Evolutionary conservation across 768 basidiomycete genomes (phyloP), one percentile per base, ranked within the genome.

Genomic region (Phlegmacium glaucopus): DNA sequence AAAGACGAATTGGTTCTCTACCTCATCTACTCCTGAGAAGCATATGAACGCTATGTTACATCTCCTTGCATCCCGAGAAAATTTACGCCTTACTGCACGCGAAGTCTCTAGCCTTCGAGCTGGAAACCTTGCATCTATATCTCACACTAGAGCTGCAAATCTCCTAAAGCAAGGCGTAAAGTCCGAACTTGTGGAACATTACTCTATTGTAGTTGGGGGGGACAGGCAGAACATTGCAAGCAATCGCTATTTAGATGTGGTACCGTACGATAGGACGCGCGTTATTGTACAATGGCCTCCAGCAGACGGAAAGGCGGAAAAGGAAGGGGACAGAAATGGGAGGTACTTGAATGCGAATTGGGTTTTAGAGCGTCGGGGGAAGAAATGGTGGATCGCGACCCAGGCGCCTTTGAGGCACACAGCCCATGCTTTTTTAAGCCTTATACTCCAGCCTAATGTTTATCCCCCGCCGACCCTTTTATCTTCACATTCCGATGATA

Each of bases 321-420:
- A 6, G 9, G 52, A 46, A 12, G 47, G 46, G 9, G 26, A 22
- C 10, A 44, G 47, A 22, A 48, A 58, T 15, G 76, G 76, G 10
- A 67, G 78, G 40, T 94, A 94, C 62, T 61, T 94, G 29, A 93
- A 94, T 57, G 92, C 86, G 11, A 90, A 78, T 58, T 93, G 90
- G 86, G 83, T 93, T n/a, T 71, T 76, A 38, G 92, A 94, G 60
- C 66, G 73, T 22, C 76, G 70, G 42, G 87, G 91, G 6, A 75
- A 75, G 27, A 87, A 82, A 57, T 83, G 80, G 80, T 91, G 90
- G 87, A 87, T 94, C 48, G 89, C 90, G 3, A 77, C 88, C 0
- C 91, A 94, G 60, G 92, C 91, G 0, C 90, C 92, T 1, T 66
- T 91, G 28, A 79, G 75, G 4, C 61, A 70, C 40, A 89, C 90